These are phyloP conservation scores for Euphorbia celastroides DNA, from an alignment of 441 rosid genomes.

Conservation along the genomic window DNA sequence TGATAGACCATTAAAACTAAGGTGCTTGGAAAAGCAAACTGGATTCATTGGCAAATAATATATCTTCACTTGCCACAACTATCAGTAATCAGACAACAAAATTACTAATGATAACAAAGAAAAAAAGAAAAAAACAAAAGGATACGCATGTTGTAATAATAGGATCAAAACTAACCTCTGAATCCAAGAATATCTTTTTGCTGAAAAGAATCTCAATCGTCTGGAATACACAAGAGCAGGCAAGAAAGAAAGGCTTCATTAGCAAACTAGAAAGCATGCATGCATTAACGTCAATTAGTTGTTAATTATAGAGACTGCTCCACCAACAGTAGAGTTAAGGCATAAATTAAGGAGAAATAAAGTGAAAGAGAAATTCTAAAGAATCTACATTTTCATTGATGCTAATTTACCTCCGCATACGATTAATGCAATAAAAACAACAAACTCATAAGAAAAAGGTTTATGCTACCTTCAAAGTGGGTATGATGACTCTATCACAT, in stretches of 20 bases:
- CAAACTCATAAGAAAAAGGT: not conserved
- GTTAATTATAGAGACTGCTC: not conserved
- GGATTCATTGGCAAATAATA: not conserved
- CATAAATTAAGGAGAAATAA: not conserved
- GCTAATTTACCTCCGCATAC: not conserved
- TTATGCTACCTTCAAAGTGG: constrained; percentile 72
- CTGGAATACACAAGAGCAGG: constrained; percentile 39
- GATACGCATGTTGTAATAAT: not conserved
- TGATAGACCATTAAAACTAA: not conserved
- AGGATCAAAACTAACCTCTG: constrained; percentile 55
- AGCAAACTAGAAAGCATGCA: not conserved
- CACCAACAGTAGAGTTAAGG: not conserved
- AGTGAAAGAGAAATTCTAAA: not conserved
- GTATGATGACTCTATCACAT: constrained; percentile 75
- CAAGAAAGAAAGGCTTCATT: not conserved
- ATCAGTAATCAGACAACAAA: not conserved
- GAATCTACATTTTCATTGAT: not conserved
- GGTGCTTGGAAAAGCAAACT: not conserved
- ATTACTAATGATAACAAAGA: not conserved
- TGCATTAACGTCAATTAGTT: not conserved
- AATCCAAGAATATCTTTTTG: constrained; percentile 53
- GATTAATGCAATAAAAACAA: not conserved
- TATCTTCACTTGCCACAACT: not conserved
- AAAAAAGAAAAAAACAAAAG: not conserved
- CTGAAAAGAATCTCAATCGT: constrained; percentile 72